Base-by-base conservation (phyloP, 2,329 filamentous ascomycete genomes). In the Dactylonectria macrodidyma region DNA sequence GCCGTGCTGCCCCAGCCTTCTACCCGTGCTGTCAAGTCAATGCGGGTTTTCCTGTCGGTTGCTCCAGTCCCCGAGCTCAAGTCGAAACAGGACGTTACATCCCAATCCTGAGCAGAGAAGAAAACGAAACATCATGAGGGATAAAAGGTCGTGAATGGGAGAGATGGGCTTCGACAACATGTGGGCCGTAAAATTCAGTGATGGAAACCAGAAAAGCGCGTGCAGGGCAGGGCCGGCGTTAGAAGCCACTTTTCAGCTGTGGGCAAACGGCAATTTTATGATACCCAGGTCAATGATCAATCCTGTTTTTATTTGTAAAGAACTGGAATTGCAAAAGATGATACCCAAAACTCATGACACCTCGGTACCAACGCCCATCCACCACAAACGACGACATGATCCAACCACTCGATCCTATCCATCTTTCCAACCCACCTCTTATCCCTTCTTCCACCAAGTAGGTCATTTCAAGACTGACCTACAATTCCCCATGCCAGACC, bases 21-120 rank as follows among this genome's bases (percentile, higher is more conserved):
- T 24, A 78, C 83, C 68, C 82, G 83, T 67, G 83, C 79, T 24
- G 79, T 86, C 59, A 87, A 87, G 16, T 85, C 89, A 47, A 81
- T 93, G 84, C 88, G 86, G 68, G 81, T 92, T 24, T 90, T 91
- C 71, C 77, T 93, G 16, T 89, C 89, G 0, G 78, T 82, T 30
- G 79, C 79, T 14, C 80, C 87, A 12, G 79, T 93, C 38, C 85
- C 86, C 19, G 87, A 89, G 70, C 78, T 93, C 55, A 88, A 83
- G 69, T 81, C 77, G 34, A 83, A 82, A 48, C 81, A 80, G 26
- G 86, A 83, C 38, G 76, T 86, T 3, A 85, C 84, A 1, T 72
- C 84, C 33, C 88, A 89, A 76, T 83, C 83, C 2, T 44, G 41
- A 44, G 6, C 41, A 86, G 84, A 68, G 76, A 79, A 41, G 78